Percentiles rank a stretch among this genome's conserved stretches.
Evolutionary conservation across 2,329 filamentous ascomycete species (phyloP).

Genomic region (Magnaporthiopsis incrustans): DNA sequence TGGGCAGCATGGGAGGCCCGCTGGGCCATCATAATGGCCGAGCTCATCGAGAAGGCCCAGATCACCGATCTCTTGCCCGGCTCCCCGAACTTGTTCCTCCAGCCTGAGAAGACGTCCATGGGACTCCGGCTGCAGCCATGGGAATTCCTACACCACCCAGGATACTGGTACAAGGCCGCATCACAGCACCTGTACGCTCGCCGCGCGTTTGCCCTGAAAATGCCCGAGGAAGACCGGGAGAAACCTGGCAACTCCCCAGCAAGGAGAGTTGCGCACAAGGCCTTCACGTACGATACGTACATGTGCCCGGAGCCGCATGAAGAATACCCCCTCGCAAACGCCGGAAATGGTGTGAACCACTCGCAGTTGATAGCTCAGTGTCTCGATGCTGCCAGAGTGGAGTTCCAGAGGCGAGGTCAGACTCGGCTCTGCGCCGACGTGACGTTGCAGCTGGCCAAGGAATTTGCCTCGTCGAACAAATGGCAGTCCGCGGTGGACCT

Average conservation of each 20-base stretch:
- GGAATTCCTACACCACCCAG: slow-evolving; percentile 57
- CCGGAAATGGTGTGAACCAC: slow-evolving; percentile 43
- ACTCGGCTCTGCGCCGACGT: slow-evolving; percentile 46
- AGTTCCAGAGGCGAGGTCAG: slow-evolving; percentile 49
- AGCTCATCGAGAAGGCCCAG: slow-evolving; percentile 46
- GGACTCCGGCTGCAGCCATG: slow-evolving; percentile 53
- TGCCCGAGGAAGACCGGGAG: slow-evolving; percentile 51
- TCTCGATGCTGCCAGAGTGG: slow-evolving; percentile 40
- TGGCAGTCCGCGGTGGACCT: slow-evolving; percentile 48
- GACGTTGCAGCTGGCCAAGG: slow-evolving; percentile 47
- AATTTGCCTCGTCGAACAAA: slow-evolving; percentile 39
- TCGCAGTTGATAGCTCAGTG: slow-evolving; percentile 45
- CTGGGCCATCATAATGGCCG: slow-evolving; percentile 56
- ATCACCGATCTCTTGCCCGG: slow-evolving; percentile 41
- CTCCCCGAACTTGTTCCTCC: slow-evolving; percentile 38
- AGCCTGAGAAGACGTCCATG: slow-evolving; percentile 49
- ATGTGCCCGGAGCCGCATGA: slow-evolving; percentile 57
- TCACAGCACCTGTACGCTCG: slow-evolving; percentile 48
- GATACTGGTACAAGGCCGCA: slow-evolving; percentile 58
- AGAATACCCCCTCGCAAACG: slow-evolving; percentile 39
- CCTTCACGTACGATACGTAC: slow-evolving; percentile 56
- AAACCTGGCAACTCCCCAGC: slow-evolving; percentile 40
- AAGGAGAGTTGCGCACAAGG: slow-evolving; percentile 38
- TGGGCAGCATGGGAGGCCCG: slow-evolving; percentile 91
- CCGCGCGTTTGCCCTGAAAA: slow-evolving; percentile 43